Conservation (phyloP, 2,329 filamentous ascomycete species). For the Herpotrichia juniperi region DNA sequence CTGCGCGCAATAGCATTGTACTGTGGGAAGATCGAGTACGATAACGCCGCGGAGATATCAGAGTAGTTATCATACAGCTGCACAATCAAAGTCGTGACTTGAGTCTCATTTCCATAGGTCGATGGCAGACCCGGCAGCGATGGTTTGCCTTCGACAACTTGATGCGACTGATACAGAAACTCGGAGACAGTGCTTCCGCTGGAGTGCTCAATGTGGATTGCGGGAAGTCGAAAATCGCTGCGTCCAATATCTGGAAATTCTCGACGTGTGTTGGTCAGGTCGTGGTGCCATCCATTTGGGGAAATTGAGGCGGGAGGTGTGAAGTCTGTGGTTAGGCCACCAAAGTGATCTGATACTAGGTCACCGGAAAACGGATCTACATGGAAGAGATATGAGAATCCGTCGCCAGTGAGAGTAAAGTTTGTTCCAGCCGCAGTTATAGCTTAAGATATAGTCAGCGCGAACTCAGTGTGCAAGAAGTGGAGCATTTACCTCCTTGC, state of each 20-base stretch:
- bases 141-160: slow-evolving; percentile 63
- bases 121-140: slow-evolving; percentile 62
- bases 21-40: slow-evolving; percentile 68
- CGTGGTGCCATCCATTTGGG: slow-evolving; percentile 60
- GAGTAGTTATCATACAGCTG: slow-evolving; percentile 59
- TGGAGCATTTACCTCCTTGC: too few relatives aligned
- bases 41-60: slow-evolving; percentile 63
- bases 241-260: slow-evolving; percentile 70
- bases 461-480: too few relatives aligned
- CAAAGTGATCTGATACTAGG: slow-evolving; percentile 67
- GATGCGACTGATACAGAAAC: slow-evolving; percentile 64
- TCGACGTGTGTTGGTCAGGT: slow-evolving; percentile 59
- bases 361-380: slow-evolving; percentile 63
- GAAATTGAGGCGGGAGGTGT: slow-evolving; percentile 50
- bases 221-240: slow-evolving; percentile 67
- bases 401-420: slow-evolving; percentile 63
- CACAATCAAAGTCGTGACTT: slow-evolving; percentile 65
- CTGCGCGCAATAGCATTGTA: slow-evolving; percentile 67
- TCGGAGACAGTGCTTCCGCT: slow-evolving; percentile 65
- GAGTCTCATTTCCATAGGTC: slow-evolving; percentile 61
- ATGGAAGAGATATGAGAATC: slow-evolving; percentile 68
- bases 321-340: slow-evolving; percentile 61
- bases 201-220: slow-evolving; percentile 65
- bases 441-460: too few relatives aligned
- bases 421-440: slow-evolving; percentile 61